Percentiles rank a stretch among this genome's conserved stretches.
Conservation (phyloP, 768 basidiomycete species). For the Termitomyces sp. region DNA sequence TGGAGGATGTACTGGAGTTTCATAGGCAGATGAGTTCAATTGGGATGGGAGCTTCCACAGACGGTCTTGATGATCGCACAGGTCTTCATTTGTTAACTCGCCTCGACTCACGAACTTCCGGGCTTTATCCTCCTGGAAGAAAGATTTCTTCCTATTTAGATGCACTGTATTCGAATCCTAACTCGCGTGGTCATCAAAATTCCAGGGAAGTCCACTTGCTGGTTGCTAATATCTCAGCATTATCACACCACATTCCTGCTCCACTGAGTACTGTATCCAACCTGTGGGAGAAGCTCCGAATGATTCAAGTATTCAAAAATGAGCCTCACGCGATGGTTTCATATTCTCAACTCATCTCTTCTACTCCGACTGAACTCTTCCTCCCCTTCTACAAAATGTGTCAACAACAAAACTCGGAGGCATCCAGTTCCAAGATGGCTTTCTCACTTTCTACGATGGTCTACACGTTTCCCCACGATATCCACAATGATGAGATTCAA, state of each 20-base stretch:
- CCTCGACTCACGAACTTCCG: background rate
- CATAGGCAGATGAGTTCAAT: background rate
- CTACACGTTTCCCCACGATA: background rate
- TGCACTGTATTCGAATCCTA: background rate
- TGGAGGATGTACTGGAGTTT: background rate
- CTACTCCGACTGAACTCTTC: background rate
- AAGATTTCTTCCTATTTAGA: background rate
- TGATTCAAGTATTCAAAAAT: background rate
- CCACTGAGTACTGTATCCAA: background rate
- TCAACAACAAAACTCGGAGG: background rate
- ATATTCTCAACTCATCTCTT: background rate
- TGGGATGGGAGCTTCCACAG: no score
- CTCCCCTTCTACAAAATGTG: background rate
- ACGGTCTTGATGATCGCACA: no score
- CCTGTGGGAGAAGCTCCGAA: background rate
- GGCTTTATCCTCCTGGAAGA: background rate
- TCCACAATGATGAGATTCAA: background rate
- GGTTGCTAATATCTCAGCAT: background rate
- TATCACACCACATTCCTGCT: background rate
- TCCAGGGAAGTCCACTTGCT: background rate
- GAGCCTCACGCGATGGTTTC: background rate
- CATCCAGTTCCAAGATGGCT: background rate
- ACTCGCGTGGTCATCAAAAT: background rate
- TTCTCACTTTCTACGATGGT: background rate
- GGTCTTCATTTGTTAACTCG: no score